These are phyloP conservation scores for Mycena pura DNA, from an alignment of 768 basidiomycete genomes.

Conservation along the genomic window DNA sequence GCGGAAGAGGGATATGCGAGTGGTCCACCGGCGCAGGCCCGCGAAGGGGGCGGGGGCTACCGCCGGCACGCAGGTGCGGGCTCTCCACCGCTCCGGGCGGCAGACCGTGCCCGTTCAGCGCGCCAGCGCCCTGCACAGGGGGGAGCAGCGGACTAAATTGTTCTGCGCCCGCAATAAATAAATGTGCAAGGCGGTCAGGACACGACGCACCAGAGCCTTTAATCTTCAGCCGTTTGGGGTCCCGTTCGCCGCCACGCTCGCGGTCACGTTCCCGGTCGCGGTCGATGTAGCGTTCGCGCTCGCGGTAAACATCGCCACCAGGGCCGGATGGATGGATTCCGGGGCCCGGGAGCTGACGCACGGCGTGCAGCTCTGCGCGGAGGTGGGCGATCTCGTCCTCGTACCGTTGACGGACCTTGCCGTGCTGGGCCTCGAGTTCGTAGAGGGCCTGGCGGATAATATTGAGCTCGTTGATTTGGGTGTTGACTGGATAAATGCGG, in stretches of 20 bases:
- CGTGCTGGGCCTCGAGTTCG: constrained; percentile 89
- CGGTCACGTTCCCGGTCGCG: constrained; percentile 35
- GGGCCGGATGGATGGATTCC: constrained; percentile 2
- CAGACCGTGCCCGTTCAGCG: neutral
- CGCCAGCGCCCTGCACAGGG: constrained; percentile 1
- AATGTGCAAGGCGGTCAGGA: neutral
- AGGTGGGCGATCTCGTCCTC: constrained; percentile 83
- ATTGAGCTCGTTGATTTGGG: constrained; percentile 89
- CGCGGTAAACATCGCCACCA: neutral
- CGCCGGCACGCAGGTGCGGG: constrained; percentile 4
- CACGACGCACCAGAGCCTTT: constrained; percentile 33
- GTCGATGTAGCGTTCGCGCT: constrained; percentile 1
- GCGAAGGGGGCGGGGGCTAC: constrained; percentile 12
- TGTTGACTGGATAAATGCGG: constrained; percentile 56
- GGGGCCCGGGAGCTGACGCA: constrained; percentile 41
- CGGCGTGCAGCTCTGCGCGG: constrained; percentile 68
- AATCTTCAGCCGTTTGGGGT: constrained; percentile 67
- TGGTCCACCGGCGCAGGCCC: too few relatives aligned
- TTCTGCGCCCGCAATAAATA: neutral
- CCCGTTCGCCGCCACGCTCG: constrained; percentile 54
- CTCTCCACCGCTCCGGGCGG: constrained; percentile 2
- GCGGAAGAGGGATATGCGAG: constrained; percentile 4
- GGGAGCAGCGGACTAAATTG: constrained; percentile 18
- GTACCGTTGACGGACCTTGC: constrained; percentile 84
- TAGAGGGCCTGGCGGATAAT: constrained; percentile 90